Percentiles rank a stretch among this genome's conserved stretches.
phyloP scores from a whole-genome alignment of 495 filamentous ascomycete species.

The Lindgomyces ingoldianus region DNA sequence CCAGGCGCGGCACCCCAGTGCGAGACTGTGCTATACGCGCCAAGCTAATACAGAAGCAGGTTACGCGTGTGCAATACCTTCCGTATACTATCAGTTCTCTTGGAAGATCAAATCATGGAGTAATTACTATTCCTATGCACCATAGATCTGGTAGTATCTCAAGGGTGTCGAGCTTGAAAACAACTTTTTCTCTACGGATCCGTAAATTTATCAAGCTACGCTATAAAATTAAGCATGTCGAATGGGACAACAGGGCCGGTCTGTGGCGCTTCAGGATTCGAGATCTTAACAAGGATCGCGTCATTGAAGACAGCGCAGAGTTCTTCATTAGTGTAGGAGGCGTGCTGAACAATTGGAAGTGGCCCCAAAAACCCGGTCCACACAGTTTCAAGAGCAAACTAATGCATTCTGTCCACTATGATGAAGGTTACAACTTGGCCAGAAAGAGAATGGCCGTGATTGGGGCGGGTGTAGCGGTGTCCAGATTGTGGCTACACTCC shows the following conservation, averaged over 20 bases:
- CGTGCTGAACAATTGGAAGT: slow-evolving; percentile 47
- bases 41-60: slow-evolving; percentile 30
- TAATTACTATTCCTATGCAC: slow-evolving; percentile 47
- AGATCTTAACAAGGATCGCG: slow-evolving; percentile 37
- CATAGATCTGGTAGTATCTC: slow-evolving; percentile 48
- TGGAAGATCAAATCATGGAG: slow-evolving; percentile 51
- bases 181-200: slow-evolving; percentile 44
- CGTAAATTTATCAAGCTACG: slow-evolving; percentile 45
- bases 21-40: neutral
- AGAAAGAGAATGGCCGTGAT: slow-evolving; percentile 47
- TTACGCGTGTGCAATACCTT: slow-evolving; percentile 47
- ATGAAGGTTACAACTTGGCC: slow-evolving; percentile 41
- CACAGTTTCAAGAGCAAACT: slow-evolving; percentile 44
- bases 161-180: slow-evolving; percentile 49
- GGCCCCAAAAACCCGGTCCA: slow-evolving; percentile 43
- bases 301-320: slow-evolving; percentile 43
- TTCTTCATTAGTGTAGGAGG: slow-evolving; percentile 48
- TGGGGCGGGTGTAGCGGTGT: slow-evolving; percentile 44
- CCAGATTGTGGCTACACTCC: slow-evolving; percentile 45
- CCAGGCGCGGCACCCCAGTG: slow-evolving; percentile 4
- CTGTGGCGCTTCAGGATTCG: slow-evolving; percentile 43
- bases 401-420: slow-evolving; percentile 47
- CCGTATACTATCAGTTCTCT: slow-evolving; percentile 46
- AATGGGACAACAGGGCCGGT: slow-evolving; percentile 41
- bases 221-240: slow-evolving; percentile 40